These are phyloP conservation scores for Monosporascus sp. DNA, from an alignment of 2,329 filamentous ascomycete genomes.

Conservation along the genomic window DNA sequence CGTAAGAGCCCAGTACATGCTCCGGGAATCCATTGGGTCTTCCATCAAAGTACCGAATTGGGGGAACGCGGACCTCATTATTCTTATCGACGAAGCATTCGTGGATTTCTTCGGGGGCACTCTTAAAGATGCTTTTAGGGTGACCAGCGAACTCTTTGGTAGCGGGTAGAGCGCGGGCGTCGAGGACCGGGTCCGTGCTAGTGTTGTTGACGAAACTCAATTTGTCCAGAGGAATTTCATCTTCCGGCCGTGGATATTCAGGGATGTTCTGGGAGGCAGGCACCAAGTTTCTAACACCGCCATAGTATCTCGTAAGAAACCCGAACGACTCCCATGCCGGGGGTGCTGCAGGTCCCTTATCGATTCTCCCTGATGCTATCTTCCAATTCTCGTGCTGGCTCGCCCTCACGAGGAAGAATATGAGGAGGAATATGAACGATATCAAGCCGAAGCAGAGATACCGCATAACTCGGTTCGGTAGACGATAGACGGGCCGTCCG, in stretches of 20 bases:
- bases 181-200: conserved; percentile 21
- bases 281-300: conserved; percentile 71
- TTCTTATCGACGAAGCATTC: conserved; percentile 75
- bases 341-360: conserved; percentile 50
- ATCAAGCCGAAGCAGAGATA: conserved; percentile 72
- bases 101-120: conserved; percentile 46
- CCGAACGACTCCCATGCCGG: conserved; percentile 78
- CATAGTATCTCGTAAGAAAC: conserved; percentile 85
- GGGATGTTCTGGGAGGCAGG: conserved; percentile 61
- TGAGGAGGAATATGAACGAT: conserved; percentile 66
- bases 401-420: conserved; percentile 67
- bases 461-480: conserved; percentile 69
- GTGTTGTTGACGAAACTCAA: conserved; percentile 29
- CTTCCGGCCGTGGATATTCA: conserved; percentile 69
- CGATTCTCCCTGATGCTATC: conserved; percentile 47
- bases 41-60: conserved; percentile 68
- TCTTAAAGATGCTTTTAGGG: conserved; percentile 30
- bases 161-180: conserved; percentile 29
- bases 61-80: conserved; percentile 60
- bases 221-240: conserved; percentile 46
- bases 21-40: conserved; percentile 81
- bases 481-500: conserved; percentile 43
- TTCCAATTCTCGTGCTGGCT: conserved; percentile 65
- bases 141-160: conserved; percentile 50
- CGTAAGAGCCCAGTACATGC: conserved; percentile 79